Percentiles rank a stretch among this genome's conserved stretches.
phyloP scores from a whole-genome alignment of 305 asterid species.

The Andrographis paniculata region DNA sequence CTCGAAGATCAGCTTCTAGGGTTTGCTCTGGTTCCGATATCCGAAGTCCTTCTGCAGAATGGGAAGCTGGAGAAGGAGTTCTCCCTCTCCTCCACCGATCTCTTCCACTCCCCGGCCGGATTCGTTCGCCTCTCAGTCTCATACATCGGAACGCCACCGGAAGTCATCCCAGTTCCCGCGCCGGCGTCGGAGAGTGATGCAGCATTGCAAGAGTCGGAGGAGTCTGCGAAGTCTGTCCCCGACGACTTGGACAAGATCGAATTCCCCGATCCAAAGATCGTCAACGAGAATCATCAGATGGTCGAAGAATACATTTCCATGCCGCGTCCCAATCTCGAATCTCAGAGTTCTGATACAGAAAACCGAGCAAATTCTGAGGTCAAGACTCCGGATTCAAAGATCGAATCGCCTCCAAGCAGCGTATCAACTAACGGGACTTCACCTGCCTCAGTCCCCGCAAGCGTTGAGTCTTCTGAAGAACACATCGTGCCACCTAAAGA shows the following conservation, averaged over 20 bases:
- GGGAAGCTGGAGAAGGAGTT: slow-evolving; percentile 83
- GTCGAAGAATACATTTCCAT: slow-evolving; percentile 72
- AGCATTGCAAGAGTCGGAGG: slow-evolving; percentile 32
- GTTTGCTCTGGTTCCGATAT: slow-evolving; percentile 77
- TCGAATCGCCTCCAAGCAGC: slow-evolving; percentile 38
- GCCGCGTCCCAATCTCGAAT: slow-evolving; percentile 39
- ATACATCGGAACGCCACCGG: slow-evolving; percentile 59
- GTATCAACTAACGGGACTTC: slow-evolving; percentile 27
- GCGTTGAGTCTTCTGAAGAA: slow-evolving; percentile 36
- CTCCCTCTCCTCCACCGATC: slow-evolving; percentile 85
- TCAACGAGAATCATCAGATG: slow-evolving; percentile 78
- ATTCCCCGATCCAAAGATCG: slow-evolving; percentile 89
- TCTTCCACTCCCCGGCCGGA: slow-evolving; percentile 97
- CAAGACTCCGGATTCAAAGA: slow-evolving; percentile 23
- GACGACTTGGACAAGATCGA: slow-evolving; percentile 67
- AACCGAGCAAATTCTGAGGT: slow-evolving; percentile 37
- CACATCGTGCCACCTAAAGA: slow-evolving; percentile 29
- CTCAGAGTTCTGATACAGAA: slow-evolving; percentile 54
- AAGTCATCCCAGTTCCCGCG: slow-evolving; percentile 50
- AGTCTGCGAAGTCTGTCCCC: slow-evolving; percentile 28
- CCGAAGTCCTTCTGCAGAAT: slow-evolving; percentile 50
- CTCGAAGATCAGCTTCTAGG: slow-evolving; percentile 95
- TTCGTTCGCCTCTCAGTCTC: slow-evolving; percentile 70
- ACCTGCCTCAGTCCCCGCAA: slow-evolving; percentile 33
- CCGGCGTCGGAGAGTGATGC: slow-evolving; percentile 23